Evolutionary conservation across 2,329 filamentous ascomycete genomes (phyloP).

Genomic region (Fusarium succisae): DNA sequence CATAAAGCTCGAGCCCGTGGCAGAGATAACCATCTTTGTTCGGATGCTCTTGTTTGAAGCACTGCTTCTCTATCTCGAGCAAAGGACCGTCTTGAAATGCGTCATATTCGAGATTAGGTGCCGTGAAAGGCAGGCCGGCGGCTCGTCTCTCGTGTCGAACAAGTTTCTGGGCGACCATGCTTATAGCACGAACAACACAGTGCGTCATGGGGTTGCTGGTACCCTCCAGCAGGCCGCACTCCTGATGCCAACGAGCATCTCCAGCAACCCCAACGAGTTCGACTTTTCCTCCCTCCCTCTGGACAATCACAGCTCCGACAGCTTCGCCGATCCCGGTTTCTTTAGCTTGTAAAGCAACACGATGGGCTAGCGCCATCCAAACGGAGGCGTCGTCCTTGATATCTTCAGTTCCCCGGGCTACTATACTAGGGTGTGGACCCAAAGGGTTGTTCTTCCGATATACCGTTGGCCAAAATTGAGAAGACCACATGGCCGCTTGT

Average conservation of each 20-base stretch:
- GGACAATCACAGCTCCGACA: slow-evolving; percentile 80
- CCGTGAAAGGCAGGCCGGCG: slow-evolving; percentile 46
- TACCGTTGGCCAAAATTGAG: slow-evolving; percentile 83
- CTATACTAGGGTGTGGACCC: slow-evolving; percentile 81
- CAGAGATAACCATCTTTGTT: slow-evolving; percentile 88
- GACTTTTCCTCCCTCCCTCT: slow-evolving; percentile 62
- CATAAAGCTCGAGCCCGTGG: slow-evolving; percentile 90
- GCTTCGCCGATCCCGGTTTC: slow-evolving; percentile 70
- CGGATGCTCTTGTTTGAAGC: slow-evolving; percentile 72
- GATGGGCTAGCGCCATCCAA: slow-evolving; percentile 75
- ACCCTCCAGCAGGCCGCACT: slow-evolving; percentile 54
- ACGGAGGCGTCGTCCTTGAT: slow-evolving; percentile 70
- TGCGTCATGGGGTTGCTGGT: slow-evolving; percentile 82
- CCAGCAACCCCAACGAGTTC: slow-evolving; percentile 77
- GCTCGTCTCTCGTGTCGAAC: slow-evolving; percentile 63
- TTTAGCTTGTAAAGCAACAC: slow-evolving; percentile 68
- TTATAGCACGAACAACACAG: slow-evolving; percentile 80
- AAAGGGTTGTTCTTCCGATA: slow-evolving; percentile 90
- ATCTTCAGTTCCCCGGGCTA: slow-evolving; percentile 74
- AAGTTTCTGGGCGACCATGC: slow-evolving; percentile 79
- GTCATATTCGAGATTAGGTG: slow-evolving; percentile 62
- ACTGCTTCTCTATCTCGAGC: slow-evolving; percentile 69
- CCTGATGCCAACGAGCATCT: slow-evolving; percentile 75
- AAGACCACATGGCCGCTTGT: slow-evolving; percentile 78
- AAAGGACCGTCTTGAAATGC: slow-evolving; percentile 76